phyloP scores from a whole-genome alignment of 2,329 filamentous ascomycete genomes.

The Pseudogymnoascus sp. region DNA sequence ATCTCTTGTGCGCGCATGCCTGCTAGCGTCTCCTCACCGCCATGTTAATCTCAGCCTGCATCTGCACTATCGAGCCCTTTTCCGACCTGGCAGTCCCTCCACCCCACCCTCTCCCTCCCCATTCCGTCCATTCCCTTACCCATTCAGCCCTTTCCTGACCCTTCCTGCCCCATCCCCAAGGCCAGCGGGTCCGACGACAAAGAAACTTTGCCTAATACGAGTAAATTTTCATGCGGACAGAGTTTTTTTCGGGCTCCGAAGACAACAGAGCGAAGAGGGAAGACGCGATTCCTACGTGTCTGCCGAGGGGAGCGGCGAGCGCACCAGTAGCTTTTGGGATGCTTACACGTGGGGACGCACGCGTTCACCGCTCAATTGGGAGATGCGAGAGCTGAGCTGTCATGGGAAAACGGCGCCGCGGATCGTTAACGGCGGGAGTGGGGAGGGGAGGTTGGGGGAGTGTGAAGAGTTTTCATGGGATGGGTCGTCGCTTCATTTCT shows the following conservation, averaged over 20 bases:
- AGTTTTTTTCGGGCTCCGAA: background rate
- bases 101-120: too few species aligned
- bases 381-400: background rate
- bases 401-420: background rate
- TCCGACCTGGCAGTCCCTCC: background rate
- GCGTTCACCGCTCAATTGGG: constrained; percentile 5
- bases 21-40: background rate
- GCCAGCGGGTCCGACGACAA: too few species aligned
- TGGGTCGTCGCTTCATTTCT: background rate
- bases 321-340: background rate
- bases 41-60: constrained; percentile 2
- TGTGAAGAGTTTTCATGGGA: background rate
- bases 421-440: background rate
- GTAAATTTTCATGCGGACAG: background rate
- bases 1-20: background rate
- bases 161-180: background rate
- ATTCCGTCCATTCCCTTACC: background rate
- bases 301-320: background rate
- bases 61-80: background rate
- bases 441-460: background rate
- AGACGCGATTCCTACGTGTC: constrained; percentile 8
- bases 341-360: background rate
- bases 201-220: background rate
- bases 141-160: background rate
- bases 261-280: background rate